Evolutionary conservation across 106 monocot genomes (phyloP).

Genomic region (Xerophyta viscosa): DNA sequence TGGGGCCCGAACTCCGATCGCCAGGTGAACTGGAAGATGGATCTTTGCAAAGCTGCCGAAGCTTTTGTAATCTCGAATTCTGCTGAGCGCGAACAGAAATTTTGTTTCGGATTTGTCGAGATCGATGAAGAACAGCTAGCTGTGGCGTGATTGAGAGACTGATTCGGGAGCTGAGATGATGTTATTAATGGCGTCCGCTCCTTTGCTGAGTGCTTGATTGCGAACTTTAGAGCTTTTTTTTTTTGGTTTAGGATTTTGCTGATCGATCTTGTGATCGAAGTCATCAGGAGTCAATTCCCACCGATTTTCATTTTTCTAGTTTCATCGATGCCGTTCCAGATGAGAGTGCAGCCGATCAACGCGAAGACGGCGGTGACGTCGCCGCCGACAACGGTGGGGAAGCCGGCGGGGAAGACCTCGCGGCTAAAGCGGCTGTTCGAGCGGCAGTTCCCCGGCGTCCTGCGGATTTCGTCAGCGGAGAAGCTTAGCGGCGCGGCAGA

Average conservation of each 20-base stretch:
- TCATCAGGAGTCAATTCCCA: no score
- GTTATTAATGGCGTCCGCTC: constrained; percentile 5
- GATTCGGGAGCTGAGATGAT: neutral
- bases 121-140: no score
- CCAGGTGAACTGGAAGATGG: no score
- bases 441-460: constrained; percentile 33
- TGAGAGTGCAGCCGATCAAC: constrained; percentile 57
- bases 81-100: no score
- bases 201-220: neutral
- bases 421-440: constrained; percentile 59
- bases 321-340: constrained; percentile 38
- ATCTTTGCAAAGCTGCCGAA: no score
- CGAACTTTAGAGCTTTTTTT: neutral
- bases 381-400: constrained; percentile 11
- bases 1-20: no score
- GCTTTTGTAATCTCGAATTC: no score
- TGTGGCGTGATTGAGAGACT: neutral
- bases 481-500: constrained; percentile 22
- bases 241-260: no score
- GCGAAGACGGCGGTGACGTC: constrained; percentile 4
- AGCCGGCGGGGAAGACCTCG: constrained; percentile 18
- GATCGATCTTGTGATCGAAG: no score
- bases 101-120: no score
- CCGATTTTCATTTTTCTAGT: neutral
- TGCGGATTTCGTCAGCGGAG: constrained; percentile 25